Evolutionary conservation across 768 basidiomycete genomes (phyloP).

Genomic region (Gloeopeniophorella convolvens): DNA sequence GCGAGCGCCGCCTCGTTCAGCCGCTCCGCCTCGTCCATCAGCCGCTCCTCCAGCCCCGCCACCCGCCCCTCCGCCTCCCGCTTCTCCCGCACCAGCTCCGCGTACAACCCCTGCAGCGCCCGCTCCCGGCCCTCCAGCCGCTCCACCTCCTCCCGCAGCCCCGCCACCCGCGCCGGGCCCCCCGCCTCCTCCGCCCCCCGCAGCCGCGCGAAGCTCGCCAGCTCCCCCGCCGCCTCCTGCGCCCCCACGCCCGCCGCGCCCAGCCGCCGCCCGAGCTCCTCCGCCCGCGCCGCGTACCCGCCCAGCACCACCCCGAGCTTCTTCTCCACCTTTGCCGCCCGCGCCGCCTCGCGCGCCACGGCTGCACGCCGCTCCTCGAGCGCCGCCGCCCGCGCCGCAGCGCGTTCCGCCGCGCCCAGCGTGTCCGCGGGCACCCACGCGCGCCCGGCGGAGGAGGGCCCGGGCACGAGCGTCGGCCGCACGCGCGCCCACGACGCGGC

Average conservation of each 20-base stretch:
- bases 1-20: constrained; percentile 72
- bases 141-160: constrained; percentile 85
- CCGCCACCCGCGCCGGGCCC: constrained; percentile 70
- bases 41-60: constrained; percentile 67
- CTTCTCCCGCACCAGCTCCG: constrained; percentile 71
- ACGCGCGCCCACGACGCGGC: constrained; percentile 64
- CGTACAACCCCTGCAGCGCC: constrained; percentile 74
- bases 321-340: constrained; percentile 83
- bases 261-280: constrained; percentile 56
- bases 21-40: constrained; percentile 81
- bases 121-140: constrained; percentile 70
- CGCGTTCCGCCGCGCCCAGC: constrained; percentile 53
- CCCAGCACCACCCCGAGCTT: constrained; percentile 81
- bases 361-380: constrained; percentile 56
- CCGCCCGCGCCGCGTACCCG: constrained; percentile 81
- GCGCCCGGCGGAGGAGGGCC: constrained; percentile 42
- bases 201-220: constrained; percentile 74
- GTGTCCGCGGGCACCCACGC: constrained; percentile 61
- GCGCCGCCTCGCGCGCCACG: constrained; percentile 77
- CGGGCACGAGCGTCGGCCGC: constrained; percentile 57
- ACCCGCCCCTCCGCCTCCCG: constrained; percentile 54
- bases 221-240: constrained; percentile 57
- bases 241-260: constrained; percentile 66
- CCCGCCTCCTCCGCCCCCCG: constrained; percentile 64
- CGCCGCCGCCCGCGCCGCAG: constrained; percentile 55